These are phyloP conservation scores for Logfia minima DNA, from an alignment of 129 eudicot species.

Conservation along the genomic window DNA sequence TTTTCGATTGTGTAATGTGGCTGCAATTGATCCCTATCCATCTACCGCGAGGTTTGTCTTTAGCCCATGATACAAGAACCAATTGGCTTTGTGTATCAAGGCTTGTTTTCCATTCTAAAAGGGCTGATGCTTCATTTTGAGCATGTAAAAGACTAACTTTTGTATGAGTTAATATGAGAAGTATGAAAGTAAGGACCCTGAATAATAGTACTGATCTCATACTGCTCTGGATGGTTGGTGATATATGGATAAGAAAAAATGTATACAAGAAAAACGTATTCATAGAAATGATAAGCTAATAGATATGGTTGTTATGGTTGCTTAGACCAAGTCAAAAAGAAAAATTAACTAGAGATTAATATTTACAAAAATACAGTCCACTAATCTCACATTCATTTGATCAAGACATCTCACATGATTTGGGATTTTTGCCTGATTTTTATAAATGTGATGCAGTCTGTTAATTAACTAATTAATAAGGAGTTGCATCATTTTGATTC, in stretches of 20 bases:
- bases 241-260: not conserved
- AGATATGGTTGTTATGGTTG: too few relatives aligned
- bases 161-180: not conserved
- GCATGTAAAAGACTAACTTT: not conserved
- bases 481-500: too few relatives aligned
- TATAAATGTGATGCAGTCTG: too few relatives aligned
- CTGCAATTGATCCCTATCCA: not conserved
- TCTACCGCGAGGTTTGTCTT: not conserved
- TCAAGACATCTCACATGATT: too few relatives aligned
- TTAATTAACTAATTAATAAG: too few relatives aligned
- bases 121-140: slow-evolving; percentile 8
- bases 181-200: not conserved
- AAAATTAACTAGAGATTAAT: too few relatives aligned
- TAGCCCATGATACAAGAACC: not conserved
- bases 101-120: slow-evolving; percentile 13
- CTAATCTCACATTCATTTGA: too few relatives aligned
- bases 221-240: not conserved
- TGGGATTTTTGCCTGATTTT: too few relatives aligned
- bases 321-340: too few relatives aligned
- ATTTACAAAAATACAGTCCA: too few relatives aligned
- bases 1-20: not conserved
- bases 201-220: not conserved
- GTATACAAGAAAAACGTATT: not conserved
- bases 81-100: slow-evolving; percentile 2
- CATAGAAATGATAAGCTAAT: not conserved